Evolutionary conservation across 1,139 yeast genomes (phyloP).

Genomic region (Pneumocystis carinii): DNA sequence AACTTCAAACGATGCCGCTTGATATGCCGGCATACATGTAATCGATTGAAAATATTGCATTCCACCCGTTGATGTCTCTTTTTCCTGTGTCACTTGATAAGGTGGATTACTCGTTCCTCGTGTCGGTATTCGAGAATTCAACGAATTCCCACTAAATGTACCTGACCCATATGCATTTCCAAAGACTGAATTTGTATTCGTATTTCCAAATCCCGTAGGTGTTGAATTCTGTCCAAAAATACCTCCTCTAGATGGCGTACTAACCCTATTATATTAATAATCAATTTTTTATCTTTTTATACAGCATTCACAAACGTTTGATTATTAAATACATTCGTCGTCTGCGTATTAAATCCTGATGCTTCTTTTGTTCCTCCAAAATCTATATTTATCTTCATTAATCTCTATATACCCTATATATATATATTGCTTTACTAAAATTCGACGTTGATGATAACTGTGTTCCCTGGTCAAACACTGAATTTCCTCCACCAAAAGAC

Average conservation of each 20-base stretch:
- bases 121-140: constrained; percentile 10
- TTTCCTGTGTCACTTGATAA: constrained; percentile 50
- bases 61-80: constrained; percentile 36
- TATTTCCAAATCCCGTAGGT: constrained; percentile 6
- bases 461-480: neutral
- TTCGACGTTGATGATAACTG: neutral
- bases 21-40: constrained; percentile 80
- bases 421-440: neutral
- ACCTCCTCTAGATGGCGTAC: neutral
- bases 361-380: neutral
- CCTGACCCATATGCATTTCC: constrained; percentile 9
- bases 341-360: neutral
- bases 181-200: constrained; percentile 4
- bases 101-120: constrained; percentile 18
- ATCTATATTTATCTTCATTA: neutral
- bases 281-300: neutral
- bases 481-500: neutral
- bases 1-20: constrained; percentile 63
- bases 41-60: constrained; percentile 58
- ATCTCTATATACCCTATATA: neutral
- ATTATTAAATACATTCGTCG: neutral
- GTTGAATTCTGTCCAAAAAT: neutral
- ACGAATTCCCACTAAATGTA: constrained; percentile 10
- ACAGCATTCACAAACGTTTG: neutral
- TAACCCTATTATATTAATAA: neutral